phyloP scores from a whole-genome alignment of 2,329 filamentous ascomycete species.

The Calonectria pteridis region DNA sequence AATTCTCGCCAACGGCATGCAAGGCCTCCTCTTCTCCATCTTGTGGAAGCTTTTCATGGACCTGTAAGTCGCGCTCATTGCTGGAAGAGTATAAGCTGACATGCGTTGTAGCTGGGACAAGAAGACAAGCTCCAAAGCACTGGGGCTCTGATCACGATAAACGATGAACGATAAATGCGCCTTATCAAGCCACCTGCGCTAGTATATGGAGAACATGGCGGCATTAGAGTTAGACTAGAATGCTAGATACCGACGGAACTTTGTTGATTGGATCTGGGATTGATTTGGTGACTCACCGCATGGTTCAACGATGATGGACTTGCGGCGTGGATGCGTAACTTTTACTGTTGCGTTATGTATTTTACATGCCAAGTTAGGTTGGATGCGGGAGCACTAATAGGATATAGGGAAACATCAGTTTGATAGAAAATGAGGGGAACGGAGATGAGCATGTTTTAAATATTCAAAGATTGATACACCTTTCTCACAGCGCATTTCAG shows the following conservation, averaged over 20 bases:
- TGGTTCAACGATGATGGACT: background rate
- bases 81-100: background rate
- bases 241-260: background rate
- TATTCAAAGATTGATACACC: too few relatives aligned
- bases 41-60: conserved; percentile 63
- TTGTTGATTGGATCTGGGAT: background rate
- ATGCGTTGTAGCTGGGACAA: conserved; percentile 1
- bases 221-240: background rate
- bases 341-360: background rate
- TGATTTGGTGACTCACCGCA: background rate
- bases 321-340: background rate
- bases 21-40: conserved; percentile 61
- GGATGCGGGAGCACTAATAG: background rate
- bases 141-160: background rate
- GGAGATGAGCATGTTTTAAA: too few relatives aligned
- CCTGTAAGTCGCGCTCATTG: conserved; percentile 51
- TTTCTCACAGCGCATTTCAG: too few relatives aligned
- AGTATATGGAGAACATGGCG: background rate
- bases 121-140: conserved; percentile 1
- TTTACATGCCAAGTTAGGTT: background rate
- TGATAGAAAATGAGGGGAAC: background rate
- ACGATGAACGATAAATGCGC: background rate
- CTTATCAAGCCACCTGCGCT: background rate
- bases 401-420: background rate
- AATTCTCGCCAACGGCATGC: conserved; percentile 61